Base-by-base conservation (phyloP, 139 green algal genomes). In the Tetradesmus obliquus region DNA sequence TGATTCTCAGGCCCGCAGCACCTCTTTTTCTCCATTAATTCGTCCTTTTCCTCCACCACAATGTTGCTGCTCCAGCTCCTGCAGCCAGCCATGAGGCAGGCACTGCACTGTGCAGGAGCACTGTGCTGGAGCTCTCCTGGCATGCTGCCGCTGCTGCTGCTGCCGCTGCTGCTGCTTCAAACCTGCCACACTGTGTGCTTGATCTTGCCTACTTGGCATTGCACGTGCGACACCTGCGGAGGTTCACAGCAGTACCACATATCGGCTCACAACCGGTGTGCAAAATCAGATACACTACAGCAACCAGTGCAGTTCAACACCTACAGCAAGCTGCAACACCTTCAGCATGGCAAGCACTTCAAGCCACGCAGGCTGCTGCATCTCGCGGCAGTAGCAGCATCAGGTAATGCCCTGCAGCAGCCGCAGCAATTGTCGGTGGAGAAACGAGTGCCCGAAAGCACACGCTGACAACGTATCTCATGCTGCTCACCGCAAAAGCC, bases 181-280 rank as follows among this genome's bases (percentile, higher is more conserved):
- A 58, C 20, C 58, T 89, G 8, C 84, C 84, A 89, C 13, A 89
- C 62, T 22, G 45, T 51, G 32, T 80, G 9, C 32, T 45, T 32
- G 8, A 81, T 10, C 4, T 89, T 89, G 84, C 84, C 84, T 20
- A 81, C 24, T 60, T 62, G 84, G 54, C 84, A 89, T 20, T 66
- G 12, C 8, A 45, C 84, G 9, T 89, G 62, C 3, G 60, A 58
- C 60, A 89, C 84, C 84, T 89, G 32, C 84, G n/a, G 5, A 8
- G 22, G 74, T 32, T 7, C 3, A 8, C 80, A n/a, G 32, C 2
- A 54, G 24, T 55, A 22, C 7, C 76, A 8, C 45, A 22, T 84
- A 32, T 45, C 32, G 32, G 32, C 32, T 45, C 32, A 45, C 32
- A 45, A 45, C 32, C 32, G 32, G 32, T 45, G 32, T 51, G 72